Base-by-base conservation (phyloP, 306 rosid species). In the Sophora flavescens region DNA sequence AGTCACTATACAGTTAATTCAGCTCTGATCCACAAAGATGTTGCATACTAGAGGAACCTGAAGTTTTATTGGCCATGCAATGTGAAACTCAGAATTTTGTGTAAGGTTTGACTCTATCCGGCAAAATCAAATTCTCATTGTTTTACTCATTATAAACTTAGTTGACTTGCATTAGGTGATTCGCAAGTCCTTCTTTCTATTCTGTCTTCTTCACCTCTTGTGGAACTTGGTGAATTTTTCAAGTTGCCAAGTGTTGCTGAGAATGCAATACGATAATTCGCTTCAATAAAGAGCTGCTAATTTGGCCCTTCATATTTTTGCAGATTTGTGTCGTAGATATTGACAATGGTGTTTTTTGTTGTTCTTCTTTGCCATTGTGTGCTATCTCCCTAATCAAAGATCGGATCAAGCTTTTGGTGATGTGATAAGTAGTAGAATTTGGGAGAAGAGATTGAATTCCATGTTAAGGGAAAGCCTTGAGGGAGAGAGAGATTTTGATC, bases 171-270 rank as follows among this genome's bases (percentile, higher is more conserved):
- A 1, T 53, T 45, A 9, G 56, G 67, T 67, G 53, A 70, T 52
- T 65, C 80, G 86, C 89, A 89, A 91, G 76, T 87, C 44, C 72
- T 85, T 78, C 38, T 76, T 16, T 32, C 63, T 64, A 59, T 75
- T 67, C 81, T 15, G 33, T 74, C 83, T 2, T n/a, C 63, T 35
- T 61, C 47, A 42, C 72, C 68, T 9, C 66, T 15, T 70, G 16
- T 66, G 71, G 88, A 81, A 38, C 28, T 74, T 32, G 54, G 54
- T 5, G 78, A 77, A 81, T 64, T 61, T 54, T 56, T 70, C 41
- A 87, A 83, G 79, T 79, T 89, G 78, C 44, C 77, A 52, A 74
- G 53, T 74, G 35, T 82, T 45, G 81, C 65, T 17, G 85, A 78
- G 75, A 68, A 59, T 77, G 82, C 70, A 45, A 68, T 83, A 15